These are phyloP conservation scores for Ceratocystis diversiconidia DNA, from an alignment of 2,329 filamentous ascomycete species.

Conservation along the genomic window DNA sequence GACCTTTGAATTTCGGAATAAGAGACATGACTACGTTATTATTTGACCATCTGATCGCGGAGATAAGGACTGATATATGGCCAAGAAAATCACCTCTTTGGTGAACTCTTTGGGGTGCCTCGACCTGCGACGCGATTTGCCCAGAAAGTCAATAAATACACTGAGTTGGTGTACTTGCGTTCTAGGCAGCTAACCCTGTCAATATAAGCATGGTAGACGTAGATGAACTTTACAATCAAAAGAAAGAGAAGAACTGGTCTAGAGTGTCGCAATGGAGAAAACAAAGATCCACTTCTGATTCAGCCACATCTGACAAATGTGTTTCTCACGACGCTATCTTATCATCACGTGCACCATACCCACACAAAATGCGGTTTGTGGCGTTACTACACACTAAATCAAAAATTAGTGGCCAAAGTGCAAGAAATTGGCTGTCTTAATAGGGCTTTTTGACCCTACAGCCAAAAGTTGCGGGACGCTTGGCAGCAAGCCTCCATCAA, in stretches of 20 bases:
- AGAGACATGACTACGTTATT: conserved; percentile 12
- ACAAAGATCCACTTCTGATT: not conserved
- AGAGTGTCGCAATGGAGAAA: not conserved
- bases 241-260: not conserved
- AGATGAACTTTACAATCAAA: not conserved
- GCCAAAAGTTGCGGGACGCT: conserved; percentile 17
- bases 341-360: conserved; percentile 1
- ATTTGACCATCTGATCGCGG: not conserved
- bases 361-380: conserved; percentile 9
- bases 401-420: conserved; percentile 4
- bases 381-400: conserved; percentile 14
- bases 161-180: not conserved
- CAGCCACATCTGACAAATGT: not conserved
- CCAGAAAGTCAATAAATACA: not conserved
- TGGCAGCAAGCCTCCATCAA: conserved; percentile 15
- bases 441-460: conserved; percentile 19
- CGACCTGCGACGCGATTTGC: not conserved
- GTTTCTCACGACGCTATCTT: not conserved
- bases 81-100: not conserved
- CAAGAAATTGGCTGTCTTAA: conserved; percentile 4
- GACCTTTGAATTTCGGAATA: conserved; percentile 14
- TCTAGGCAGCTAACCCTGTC: not conserved
- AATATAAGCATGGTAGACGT: not conserved
- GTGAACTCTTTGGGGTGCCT: not conserved
- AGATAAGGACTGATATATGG: not conserved